Conservation (phyloP, 192 early-diverging fungal genomes). For the Coemansia sp. region DNA sequence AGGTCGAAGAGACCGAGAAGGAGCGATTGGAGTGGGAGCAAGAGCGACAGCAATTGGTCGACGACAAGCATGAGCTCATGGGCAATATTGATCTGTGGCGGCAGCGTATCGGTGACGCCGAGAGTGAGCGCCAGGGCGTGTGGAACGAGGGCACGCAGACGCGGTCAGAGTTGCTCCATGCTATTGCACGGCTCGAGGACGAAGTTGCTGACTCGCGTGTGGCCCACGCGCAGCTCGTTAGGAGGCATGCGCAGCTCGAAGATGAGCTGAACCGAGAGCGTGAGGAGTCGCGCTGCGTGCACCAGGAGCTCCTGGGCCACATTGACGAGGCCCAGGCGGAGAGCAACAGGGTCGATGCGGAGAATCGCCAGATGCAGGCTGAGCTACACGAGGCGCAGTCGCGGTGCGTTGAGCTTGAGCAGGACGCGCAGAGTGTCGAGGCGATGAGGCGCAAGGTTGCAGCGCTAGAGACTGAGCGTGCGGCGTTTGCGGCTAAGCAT, state of each 20-base stretch:
- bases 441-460: not conserved
- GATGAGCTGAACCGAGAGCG: not conserved
- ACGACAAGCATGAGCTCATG: slow-evolving; percentile 32
- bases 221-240: not conserved
- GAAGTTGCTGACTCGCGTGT: slow-evolving; percentile 14
- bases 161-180: slow-evolving; percentile 31
- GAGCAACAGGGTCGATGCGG: slow-evolving; percentile 14
- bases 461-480: not conserved
- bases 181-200: slow-evolving; percentile 34
- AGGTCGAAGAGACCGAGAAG: slow-evolving; percentile 19
- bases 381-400: slow-evolving; percentile 9
- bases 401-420: not conserved
- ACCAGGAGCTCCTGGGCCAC: slow-evolving; percentile 12
- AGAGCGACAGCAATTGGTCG: slow-evolving; percentile 37
- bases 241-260: not conserved
- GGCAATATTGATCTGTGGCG: slow-evolving; percentile 35
- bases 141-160: slow-evolving; percentile 42
- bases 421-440: slow-evolving; percentile 1
- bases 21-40: slow-evolving; percentile 39
- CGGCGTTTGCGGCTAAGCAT: slow-evolving; percentile 3
- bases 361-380: slow-evolving; percentile 25
- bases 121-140: slow-evolving; percentile 40
- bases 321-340: slow-evolving; percentile 7
- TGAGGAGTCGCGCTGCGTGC: slow-evolving; percentile 1
- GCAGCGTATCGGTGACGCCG: slow-evolving; percentile 38